These are phyloP conservation scores for Pyrrhoderma lamaoense DNA, from an alignment of 1,284 basidiomycete genomes.

Conservation along the genomic window DNA sequence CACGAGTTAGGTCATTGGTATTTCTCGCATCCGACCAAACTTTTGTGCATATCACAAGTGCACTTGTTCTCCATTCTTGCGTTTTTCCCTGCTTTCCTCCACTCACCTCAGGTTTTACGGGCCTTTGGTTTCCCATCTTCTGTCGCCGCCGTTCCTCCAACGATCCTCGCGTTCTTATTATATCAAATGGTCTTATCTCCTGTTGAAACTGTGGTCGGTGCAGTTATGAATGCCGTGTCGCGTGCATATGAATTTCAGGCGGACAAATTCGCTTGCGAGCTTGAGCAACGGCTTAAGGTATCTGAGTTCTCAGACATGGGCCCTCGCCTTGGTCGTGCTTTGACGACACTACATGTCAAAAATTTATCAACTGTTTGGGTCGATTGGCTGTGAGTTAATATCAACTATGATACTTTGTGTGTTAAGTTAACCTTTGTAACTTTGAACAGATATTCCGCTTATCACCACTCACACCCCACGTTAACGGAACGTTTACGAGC, in stretches of 20 bases:
- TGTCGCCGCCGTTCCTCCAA: conserved; percentile 66
- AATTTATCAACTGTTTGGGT: conserved; percentile 89
- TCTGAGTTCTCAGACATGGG: conserved; percentile 63
- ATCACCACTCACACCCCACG: conserved; percentile 90
- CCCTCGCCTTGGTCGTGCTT: conserved; percentile 70
- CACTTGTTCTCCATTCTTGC: conserved; percentile 85
- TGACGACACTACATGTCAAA: conserved; percentile 81
- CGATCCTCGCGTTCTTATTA: conserved; percentile 83
- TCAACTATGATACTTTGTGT: conserved; percentile 5
- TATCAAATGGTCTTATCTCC: conserved; percentile 87
- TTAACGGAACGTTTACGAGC: conserved; percentile 79
- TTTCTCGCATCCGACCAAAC: conserved; percentile 81
- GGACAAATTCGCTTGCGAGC: conserved; percentile 71
- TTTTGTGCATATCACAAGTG: conserved; percentile 79
- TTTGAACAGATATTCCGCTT: conserved; percentile 71
- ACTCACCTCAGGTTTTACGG: conserved; percentile 74
- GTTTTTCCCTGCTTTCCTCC: conserved; percentile 88
- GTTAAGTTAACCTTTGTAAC: conserved; percentile 3
- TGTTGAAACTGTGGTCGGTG: conserved; percentile 70
- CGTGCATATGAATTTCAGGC: conserved; percentile 88
- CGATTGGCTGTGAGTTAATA: conserved; percentile 67
- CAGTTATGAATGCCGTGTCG: conserved; percentile 74
- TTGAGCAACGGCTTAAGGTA: conserved; percentile 36
- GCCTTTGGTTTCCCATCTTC: conserved; percentile 80
- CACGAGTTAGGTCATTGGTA: conserved; percentile 98